Conservation (phyloP, 1,139 yeast genomes). For the Taiozyma sp. region DNA sequence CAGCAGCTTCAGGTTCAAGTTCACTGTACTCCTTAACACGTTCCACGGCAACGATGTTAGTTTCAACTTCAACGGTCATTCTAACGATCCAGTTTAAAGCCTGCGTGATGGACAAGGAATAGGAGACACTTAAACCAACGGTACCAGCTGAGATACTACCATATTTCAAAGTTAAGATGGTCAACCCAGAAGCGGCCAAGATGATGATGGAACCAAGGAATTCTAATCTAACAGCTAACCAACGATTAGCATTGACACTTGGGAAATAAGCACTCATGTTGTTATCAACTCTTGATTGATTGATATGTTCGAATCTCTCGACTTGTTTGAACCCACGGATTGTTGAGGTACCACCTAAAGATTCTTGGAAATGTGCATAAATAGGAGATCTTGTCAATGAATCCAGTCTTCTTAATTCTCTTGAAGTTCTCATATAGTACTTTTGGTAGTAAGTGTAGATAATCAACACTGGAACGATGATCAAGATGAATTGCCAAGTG, state of each 20-base stretch:
- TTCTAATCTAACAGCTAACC: constrained; percentile 94
- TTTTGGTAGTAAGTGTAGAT: constrained; percentile 83
- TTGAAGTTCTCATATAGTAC: constrained; percentile 81
- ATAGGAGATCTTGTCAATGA: constrained; percentile 92
- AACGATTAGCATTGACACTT: constrained; percentile 88
- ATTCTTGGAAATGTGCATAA: constrained; percentile 95
- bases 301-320: constrained; percentile 64
- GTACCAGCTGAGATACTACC: constrained; percentile 81
- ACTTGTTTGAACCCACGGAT: constrained; percentile 85
- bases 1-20: constrained; percentile 78
- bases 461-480: constrained; percentile 64
- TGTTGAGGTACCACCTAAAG: constrained; percentile 83
- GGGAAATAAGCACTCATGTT: constrained; percentile 93
- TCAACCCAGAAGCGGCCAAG: constrained; percentile 76
- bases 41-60: constrained; percentile 94
- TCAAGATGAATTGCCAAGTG: constrained; percentile 79
- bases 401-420: constrained; percentile 93
- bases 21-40: constrained; percentile 83
- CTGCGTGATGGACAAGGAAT: constrained; percentile 89
- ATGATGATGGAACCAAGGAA: constrained; percentile 85
- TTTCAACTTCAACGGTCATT: constrained; percentile 97
- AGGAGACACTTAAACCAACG: constrained; percentile 89
- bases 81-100: constrained; percentile 95
- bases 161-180: constrained; percentile 60
- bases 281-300: constrained; percentile 72